Evolutionary conservation across 805 yeast species (phyloP).

Genomic region (Maudiozyma saulgeensis): DNA sequence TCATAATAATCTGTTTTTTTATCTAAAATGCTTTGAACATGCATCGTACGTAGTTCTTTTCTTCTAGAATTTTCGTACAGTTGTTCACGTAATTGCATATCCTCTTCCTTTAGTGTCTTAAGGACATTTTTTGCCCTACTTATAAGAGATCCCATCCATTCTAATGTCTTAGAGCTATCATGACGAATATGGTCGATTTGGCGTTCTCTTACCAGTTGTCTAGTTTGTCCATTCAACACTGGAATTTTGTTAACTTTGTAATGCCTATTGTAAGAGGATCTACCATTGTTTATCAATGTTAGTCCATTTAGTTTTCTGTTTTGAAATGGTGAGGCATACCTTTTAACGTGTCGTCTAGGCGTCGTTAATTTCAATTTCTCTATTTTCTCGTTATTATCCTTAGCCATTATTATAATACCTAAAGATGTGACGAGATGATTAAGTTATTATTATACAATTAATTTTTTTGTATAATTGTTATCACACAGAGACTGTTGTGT

Average conservation of each 20-base stretch:
- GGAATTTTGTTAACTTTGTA: background rate
- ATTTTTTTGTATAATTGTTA: no score
- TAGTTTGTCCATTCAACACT: background rate
- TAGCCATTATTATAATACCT: background rate
- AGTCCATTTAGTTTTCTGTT: background rate
- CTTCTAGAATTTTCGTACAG: slow-evolving; percentile 1
- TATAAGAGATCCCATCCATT: slow-evolving; percentile 18
- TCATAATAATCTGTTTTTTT: background rate
- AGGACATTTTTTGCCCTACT: slow-evolving; percentile 17
- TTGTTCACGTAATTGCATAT: background rate
- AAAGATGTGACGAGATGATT: no score
- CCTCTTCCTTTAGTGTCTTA: slow-evolving; percentile 9
- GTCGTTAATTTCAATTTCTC: slow-evolving; percentile 6
- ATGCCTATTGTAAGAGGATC: background rate
- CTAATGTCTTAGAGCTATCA: slow-evolving; percentile 9
- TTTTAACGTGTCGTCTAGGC: slow-evolving; percentile 17
- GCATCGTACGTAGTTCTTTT: slow-evolving; percentile 1
- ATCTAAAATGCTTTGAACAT: background rate
- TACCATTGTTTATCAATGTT: background rate
- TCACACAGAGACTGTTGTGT: no score
- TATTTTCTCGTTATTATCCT: background rate
- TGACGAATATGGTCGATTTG: background rate
- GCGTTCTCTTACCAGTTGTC: background rate
- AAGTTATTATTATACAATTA: no score
- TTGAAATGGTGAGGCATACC: slow-evolving; percentile 7